Percentiles rank a stretch among this genome's conserved stretches.
Evolutionary conservation across 495 filamentous ascomycete genomes (phyloP).

Genomic region (Tuber aestivum): DNA sequence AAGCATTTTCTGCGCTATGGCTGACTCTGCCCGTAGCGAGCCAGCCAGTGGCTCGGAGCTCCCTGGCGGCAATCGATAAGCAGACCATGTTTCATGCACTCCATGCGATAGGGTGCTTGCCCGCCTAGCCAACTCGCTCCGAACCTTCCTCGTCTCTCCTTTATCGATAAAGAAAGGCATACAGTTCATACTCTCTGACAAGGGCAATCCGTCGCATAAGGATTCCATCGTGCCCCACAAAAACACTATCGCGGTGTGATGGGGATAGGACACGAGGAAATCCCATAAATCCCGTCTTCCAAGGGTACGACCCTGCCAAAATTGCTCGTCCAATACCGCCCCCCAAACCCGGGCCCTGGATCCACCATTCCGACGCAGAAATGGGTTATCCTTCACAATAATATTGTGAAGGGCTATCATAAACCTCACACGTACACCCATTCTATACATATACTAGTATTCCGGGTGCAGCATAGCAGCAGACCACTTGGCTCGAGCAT

Average conservation of each 20-base stretch:
- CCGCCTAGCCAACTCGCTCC: not conserved
- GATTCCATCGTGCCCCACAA: not conserved
- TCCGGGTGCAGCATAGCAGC: not conserved
- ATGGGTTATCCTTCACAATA: not conserved
- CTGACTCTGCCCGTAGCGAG: not conserved
- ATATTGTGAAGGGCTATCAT: too few species aligned
- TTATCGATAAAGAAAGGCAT: not conserved
- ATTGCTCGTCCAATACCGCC: not conserved
- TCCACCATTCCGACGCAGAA: not conserved
- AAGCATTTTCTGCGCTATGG: not conserved
- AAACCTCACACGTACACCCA: not conserved
- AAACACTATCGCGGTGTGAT: not conserved
- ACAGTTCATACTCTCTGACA: not conserved
- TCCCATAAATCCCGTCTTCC: not conserved
- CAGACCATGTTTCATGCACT: not conserved
- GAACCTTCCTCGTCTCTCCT: not conserved
- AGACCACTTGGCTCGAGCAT: not conserved
- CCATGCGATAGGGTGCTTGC: not conserved
- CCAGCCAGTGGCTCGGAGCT: not conserved
- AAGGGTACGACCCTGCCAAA: not conserved
- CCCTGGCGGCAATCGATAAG: conserved; percentile 3
- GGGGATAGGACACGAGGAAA: not conserved
- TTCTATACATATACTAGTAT: not conserved
- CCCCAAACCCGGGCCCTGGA: not conserved
- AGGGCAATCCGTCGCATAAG: not conserved